Base-by-base conservation (phyloP, 148 eudicot genomes). In the Diospyros kaki region DNA sequence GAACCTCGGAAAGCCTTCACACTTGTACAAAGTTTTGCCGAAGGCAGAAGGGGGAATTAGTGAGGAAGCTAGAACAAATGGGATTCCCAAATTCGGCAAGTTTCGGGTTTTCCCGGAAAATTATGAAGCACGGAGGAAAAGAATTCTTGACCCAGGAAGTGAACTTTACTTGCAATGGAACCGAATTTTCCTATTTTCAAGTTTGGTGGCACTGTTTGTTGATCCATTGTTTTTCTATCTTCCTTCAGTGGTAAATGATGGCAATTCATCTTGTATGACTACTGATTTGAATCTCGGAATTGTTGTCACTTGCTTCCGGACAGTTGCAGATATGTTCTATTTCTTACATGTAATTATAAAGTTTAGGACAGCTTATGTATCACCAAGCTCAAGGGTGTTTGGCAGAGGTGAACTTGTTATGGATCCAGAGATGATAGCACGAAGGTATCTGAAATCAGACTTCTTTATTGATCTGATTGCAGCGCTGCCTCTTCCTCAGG, bases 371-470 rank as follows among this genome's bases (percentile, higher is more conserved):
- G 99, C 97, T 71, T 96, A 87, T 88, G 89, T 96, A 72, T 94
- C 98, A 13, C 99, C 99, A 45, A 93, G 97, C 79, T 88, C 99
- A 18, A 81, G 98, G 77, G 89, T 96, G 12, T 96, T 96, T 86
- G 99, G 99, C 54, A 86, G 95, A 81, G 99, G 99, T 77, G 99
- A 96, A 76, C 99, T 96, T 84, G 98, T 96, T 52, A 91, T 84
- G 89, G 97, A 96, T 84, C 94, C 97, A n/a, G 83, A 88, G 73
- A 82, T 85, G 90, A 96, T 96, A 83, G 94, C 95, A 7, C 51
- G 79, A 64, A 91, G 97, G 88, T 93, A 96, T 79, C 10, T 96
- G 13, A 84, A 80, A 78, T 81, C 93, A 4, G 98, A 93, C 77
- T 91, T 96, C 75, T 81, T 89, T 65, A 83, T 96, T 75, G 99